Base-by-base conservation (phyloP, 495 filamentous ascomycete species). In the Xylaria acuta region DNA sequence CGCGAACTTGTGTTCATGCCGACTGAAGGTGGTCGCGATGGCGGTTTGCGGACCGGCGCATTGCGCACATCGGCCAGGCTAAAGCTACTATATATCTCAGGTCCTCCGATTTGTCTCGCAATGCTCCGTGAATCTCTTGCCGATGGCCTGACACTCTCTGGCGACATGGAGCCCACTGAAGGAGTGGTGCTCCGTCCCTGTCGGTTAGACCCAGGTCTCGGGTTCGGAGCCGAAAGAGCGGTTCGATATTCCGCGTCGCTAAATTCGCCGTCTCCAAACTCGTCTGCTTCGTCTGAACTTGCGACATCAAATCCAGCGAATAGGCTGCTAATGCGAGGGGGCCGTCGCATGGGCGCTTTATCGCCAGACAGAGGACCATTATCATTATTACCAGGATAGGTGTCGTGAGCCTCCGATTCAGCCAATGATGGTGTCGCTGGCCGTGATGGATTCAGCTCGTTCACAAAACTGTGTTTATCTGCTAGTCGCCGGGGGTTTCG, bases 361-460 rank as follows among this genome's bases (percentile, higher is more conserved):
- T 90, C 86, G 59, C 82, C 84, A 5, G 89, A 89, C 69, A 95
- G 78, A 2, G 93, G 92, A 0, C 92, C 93, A 73, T 94, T 91
- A 75, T 95, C 93, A 75, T 94, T 94, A 72, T 93, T 94, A 0
- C 93, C 94, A 5, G 92, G 91, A 77, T 95, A 95, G 8, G 87
- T 86, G 74, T 95, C 89, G 43, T 86, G 82, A 5, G 86, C 86
- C 40, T 88, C 88, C 16, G 64, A 16, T 73, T 75, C 76, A 8
- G 76, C 69, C 9, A 74, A 64, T 1, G 64, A 75, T 32, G 53
- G 74, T 38, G 70, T 80, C 59, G 62, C 67, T 12, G 87, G 84
- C 2, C 83, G 84, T 7, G 86, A 86, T 7, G 84, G 84, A 16
- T 83, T 84, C 25, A 85, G 74, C 16, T 86, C 86, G 20, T 67